Evolutionary conservation across 116 monocot genomes (phyloP).

Genomic region (Posidonia oceanica): DNA sequence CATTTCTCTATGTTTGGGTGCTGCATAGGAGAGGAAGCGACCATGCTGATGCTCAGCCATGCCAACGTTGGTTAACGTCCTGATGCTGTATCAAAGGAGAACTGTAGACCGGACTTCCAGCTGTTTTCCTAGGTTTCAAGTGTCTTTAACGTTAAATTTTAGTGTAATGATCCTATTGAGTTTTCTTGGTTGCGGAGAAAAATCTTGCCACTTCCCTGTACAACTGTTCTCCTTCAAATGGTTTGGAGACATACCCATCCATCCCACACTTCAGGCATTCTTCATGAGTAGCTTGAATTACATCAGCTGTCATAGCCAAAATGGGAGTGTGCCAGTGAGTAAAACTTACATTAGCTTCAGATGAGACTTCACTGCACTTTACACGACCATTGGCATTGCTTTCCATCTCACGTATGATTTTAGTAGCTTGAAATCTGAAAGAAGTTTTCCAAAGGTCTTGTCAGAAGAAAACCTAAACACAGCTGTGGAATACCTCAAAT

Average conservation of each 20-base stretch:
- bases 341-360: slow-evolving; percentile 23
- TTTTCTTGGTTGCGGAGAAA: slow-evolving; percentile 38
- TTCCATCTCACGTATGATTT: slow-evolving; percentile 71
- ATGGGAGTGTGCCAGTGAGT: slow-evolving; percentile 68
- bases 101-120: background rate
- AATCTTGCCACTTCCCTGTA: slow-evolving; percentile 85
- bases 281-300: slow-evolving; percentile 93
- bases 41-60: background rate
- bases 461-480: background rate
- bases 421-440: slow-evolving; percentile 82
- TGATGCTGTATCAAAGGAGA: background rate
- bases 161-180: slow-evolving; percentile 18
- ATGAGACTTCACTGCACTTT: slow-evolving; percentile 29
- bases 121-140: background rate
- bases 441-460: background rate
- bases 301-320: slow-evolving; percentile 95
- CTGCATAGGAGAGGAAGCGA: background rate
- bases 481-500: background rate
- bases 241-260: slow-evolving; percentile 98
- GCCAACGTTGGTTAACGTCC: background rate
- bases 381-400: slow-evolving; percentile 36
- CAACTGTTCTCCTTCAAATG: slow-evolving; percentile 92
- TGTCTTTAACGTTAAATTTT: background rate
- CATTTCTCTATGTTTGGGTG: too few relatives aligned
- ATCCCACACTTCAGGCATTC: slow-evolving; percentile 70